These are phyloP conservation scores for Pyricularia sp. DNA, from an alignment of 2,329 filamentous ascomycete genomes.

Conservation along the genomic window DNA sequence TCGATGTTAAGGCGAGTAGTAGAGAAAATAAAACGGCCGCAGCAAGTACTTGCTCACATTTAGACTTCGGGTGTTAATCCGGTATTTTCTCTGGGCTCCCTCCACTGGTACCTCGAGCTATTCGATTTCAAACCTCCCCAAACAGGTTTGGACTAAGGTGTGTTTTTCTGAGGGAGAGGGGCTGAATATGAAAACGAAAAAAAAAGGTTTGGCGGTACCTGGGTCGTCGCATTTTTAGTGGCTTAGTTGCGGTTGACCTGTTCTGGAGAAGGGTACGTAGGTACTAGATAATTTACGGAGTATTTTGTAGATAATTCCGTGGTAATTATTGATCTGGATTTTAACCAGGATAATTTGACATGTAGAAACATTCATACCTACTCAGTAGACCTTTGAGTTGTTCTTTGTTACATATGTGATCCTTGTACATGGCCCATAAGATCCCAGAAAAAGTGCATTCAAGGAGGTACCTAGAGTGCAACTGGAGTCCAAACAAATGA, in stretches of 20 bases:
- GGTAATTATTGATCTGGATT: not conserved
- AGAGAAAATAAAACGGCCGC: not conserved
- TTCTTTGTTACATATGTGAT: no score
- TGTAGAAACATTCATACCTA: not conserved
- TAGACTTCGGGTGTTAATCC: not conserved
- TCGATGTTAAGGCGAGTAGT: not conserved
- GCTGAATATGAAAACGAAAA: not conserved
- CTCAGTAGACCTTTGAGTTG: no score
- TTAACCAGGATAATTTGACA: not conserved
- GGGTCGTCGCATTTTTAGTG: not conserved
- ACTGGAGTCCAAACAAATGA: no score
- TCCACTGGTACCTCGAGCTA: not conserved
- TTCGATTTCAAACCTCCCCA: not conserved
- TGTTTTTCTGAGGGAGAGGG: not conserved
- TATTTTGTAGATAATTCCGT: no score
- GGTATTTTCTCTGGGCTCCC: not conserved
- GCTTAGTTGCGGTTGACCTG: not conserved
- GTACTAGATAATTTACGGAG: no score
- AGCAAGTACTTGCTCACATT: not conserved
- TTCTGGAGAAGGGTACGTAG: no score
- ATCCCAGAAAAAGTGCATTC: no score
- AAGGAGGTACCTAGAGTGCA: no score
- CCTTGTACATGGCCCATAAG: no score
- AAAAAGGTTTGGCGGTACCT: not conserved
- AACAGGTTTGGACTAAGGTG: not conserved